Conservation (phyloP, 2,329 filamentous ascomycete species). For the Cryphonectria radicalis region DNA sequence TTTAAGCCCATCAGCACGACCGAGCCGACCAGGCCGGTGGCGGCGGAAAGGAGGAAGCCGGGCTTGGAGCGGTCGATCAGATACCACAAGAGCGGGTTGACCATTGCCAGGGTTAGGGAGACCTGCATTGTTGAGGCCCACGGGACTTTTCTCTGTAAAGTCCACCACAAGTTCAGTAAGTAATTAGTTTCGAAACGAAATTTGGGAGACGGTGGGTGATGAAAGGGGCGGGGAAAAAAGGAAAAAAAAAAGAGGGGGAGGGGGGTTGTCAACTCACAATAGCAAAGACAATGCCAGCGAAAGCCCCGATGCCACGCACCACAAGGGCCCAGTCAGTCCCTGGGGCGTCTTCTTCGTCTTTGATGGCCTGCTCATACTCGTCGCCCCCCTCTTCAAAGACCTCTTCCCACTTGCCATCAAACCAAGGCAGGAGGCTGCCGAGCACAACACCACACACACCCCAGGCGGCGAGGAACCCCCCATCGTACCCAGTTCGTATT, state of each 20-base stretch:
- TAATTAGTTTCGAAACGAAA: not conserved
- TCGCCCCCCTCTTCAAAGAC: conserved; percentile 43
- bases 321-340: conserved; percentile 74
- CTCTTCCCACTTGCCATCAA: conserved; percentile 76
- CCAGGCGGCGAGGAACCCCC: conserved; percentile 80
- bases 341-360: conserved; percentile 39
- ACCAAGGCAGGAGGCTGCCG: conserved; percentile 80
- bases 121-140: conserved; percentile 97
- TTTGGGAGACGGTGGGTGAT: not conserved
- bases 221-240: too few species aligned
- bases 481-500: conserved; percentile 51
- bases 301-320: conserved; percentile 62
- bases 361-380: conserved; percentile 37
- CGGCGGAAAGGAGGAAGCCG: conserved; percentile 78
- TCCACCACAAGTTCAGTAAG: not conserved
- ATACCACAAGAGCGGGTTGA: conserved; percentile 95
- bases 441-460: conserved; percentile 77
- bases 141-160: conserved; percentile 74
- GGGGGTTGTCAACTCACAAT: conserved; percentile 67
- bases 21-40: conserved; percentile 76
- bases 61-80: conserved; percentile 87
- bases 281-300: conserved; percentile 65
- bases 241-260: not conserved
- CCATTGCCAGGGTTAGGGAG: conserved; percentile 84
- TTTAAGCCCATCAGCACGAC: conserved; percentile 74